phyloP scores from a whole-genome alignment of 2,329 filamentous ascomycete genomes.

The Lachnellula arida region DNA sequence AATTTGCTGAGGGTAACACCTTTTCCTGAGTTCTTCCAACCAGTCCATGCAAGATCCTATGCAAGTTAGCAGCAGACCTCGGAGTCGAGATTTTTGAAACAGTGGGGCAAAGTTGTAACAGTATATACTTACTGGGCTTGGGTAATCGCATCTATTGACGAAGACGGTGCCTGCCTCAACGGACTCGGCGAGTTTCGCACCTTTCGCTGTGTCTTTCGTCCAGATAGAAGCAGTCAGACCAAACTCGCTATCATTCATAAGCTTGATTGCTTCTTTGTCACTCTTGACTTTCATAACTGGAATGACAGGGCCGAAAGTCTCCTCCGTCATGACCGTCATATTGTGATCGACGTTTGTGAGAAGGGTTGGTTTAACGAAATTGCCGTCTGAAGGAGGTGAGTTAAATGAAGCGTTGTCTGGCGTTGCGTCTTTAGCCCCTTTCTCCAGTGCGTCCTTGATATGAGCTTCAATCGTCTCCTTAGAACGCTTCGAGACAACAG shows the following conservation, averaged over 20 bases:
- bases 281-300: slow-evolving; percentile 79
- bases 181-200: slow-evolving; percentile 69
- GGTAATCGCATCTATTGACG: slow-evolving; percentile 90
- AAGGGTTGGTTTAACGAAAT: slow-evolving; percentile 84
- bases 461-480: slow-evolving; percentile 73
- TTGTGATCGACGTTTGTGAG: slow-evolving; percentile 73
- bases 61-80: slow-evolving; percentile 1
- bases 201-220: slow-evolving; percentile 79
- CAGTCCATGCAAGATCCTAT: slow-evolving; percentile 91
- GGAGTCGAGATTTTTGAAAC: slow-evolving; percentile 7
- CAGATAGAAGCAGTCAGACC: slow-evolving; percentile 95
- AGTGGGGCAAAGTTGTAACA: slow-evolving; percentile 1
- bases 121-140: slow-evolving; percentile 68
- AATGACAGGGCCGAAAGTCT: slow-evolving; percentile 93
- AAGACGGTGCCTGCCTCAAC: slow-evolving; percentile 95
- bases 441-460: slow-evolving; percentile 73
- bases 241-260: slow-evolving; percentile 96
- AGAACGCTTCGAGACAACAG: slow-evolving; percentile 78
- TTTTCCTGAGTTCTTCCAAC: slow-evolving; percentile 95
- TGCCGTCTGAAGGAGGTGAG: slow-evolving; percentile 69
- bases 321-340: slow-evolving; percentile 87
- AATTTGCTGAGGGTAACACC: slow-evolving; percentile 85
- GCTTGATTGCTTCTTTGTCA: slow-evolving; percentile 73
- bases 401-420: slow-evolving; percentile 76
- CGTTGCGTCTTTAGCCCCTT: slow-evolving; percentile 80